phyloP scores from a whole-genome alignment of 2,329 filamentous ascomycete genomes.

The Alternaria rosae region DNA sequence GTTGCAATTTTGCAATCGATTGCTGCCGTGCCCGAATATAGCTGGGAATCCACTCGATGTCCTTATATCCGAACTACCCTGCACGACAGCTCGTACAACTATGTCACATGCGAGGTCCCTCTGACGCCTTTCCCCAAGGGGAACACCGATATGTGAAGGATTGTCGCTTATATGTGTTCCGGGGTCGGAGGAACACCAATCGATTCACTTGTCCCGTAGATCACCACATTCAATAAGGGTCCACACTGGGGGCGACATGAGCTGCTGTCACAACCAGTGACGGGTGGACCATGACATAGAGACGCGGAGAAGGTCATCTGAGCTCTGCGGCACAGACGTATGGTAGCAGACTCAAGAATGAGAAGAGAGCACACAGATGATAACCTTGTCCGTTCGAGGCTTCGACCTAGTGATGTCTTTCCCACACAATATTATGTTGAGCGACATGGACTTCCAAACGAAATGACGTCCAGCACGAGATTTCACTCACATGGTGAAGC shows the following conservation, averaged over 20 bases:
- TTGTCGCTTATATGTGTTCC: conserved; percentile 2
- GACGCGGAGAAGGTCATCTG: neutral
- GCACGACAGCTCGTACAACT: neutral
- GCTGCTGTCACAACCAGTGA: neutral
- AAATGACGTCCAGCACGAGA: neutral
- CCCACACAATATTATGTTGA: neutral
- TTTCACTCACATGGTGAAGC: neutral
- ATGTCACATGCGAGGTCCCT: neutral
- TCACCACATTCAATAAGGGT: conserved; percentile 2
- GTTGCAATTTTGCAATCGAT: neutral
- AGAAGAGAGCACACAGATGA: neutral
- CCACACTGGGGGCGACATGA: neutral
- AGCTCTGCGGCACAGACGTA: neutral
- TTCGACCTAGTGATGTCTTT: neutral
- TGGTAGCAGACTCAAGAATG: neutral
- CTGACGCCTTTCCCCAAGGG: neutral
- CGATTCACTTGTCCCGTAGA: conserved; percentile 6
- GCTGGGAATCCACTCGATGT: neutral
- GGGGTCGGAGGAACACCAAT: neutral
- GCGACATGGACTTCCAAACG: neutral
- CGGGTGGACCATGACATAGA: neutral
- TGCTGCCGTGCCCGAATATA: neutral
- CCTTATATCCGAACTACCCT: neutral
- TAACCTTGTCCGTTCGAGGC: neutral
- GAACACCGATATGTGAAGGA: neutral